Conservation (phyloP, 2,329 filamentous ascomycete species). For the Alternaria arborescens region DNA sequence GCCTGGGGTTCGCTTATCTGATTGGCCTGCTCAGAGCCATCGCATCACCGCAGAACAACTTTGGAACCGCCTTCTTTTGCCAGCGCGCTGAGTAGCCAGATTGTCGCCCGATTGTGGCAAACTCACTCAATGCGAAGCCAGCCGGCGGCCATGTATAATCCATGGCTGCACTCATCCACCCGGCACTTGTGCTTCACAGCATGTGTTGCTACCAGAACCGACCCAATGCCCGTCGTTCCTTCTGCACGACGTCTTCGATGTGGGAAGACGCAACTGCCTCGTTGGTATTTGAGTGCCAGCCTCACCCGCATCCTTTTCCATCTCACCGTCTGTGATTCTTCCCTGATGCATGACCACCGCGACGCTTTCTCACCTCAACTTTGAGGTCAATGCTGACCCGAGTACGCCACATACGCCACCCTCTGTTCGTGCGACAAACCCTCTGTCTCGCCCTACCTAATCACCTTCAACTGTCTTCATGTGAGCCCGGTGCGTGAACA, state of each 20-base stretch:
- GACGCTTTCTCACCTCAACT: slow-evolving; percentile 23
- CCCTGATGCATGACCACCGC: not conserved
- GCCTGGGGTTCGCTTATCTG: slow-evolving; percentile 11
- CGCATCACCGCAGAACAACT: slow-evolving; percentile 20
- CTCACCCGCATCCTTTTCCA: slow-evolving; percentile 8
- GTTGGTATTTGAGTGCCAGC: slow-evolving; percentile 8
- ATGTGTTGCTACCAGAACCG: slow-evolving; percentile 10
- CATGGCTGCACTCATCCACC: slow-evolving; percentile 10
- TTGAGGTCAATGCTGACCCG: slow-evolving; percentile 28
- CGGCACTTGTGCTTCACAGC: slow-evolving; percentile 5
- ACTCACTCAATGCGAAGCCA: slow-evolving; percentile 14
- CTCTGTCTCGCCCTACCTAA: not conserved
- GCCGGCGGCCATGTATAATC: slow-evolving; percentile 17
- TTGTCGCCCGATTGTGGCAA: slow-evolving; percentile 16
- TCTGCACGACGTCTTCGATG: slow-evolving; percentile 18
- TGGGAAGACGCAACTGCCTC: slow-evolving; percentile 10
- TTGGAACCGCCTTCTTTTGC: slow-evolving; percentile 6
- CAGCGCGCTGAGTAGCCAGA: slow-evolving; percentile 3
- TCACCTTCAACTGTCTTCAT: not conserved
- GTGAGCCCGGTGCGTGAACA: not conserved
- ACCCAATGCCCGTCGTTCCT: slow-evolving; percentile 15
- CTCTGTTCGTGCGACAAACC: slow-evolving; percentile 4
- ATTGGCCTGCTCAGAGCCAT: slow-evolving; percentile 22
- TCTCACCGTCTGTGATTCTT: not conserved
- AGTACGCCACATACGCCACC: slow-evolving; percentile 5